Evolutionary conservation across 2,329 filamentous ascomycete genomes (phyloP).

Genomic region (Aureobasidium sp.): DNA sequence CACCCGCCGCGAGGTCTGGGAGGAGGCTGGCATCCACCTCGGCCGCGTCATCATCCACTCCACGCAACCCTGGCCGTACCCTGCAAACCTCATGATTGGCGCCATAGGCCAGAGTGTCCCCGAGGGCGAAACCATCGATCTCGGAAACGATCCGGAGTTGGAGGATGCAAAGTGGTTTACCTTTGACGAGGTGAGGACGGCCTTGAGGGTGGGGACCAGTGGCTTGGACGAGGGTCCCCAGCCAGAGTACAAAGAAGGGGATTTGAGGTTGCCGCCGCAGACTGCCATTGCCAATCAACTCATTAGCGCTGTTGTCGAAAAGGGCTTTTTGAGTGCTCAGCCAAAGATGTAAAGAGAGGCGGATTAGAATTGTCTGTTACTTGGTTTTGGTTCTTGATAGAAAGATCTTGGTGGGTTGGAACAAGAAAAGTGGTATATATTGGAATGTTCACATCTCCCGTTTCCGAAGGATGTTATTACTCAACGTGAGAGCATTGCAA

Average conservation of each 20-base stretch:
- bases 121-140: conserved; percentile 63
- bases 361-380: not conserved
- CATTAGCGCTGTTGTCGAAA: conserved; percentile 62
- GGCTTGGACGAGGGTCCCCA: conserved; percentile 56
- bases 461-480: no score
- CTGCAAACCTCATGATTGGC: conserved; percentile 45
- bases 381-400: not conserved
- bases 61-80: conserved; percentile 47
- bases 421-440: no score
- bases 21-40: conserved; percentile 39
- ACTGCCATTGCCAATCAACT: conserved; percentile 92
- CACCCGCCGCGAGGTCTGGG: conserved; percentile 43
- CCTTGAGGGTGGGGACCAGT: conserved; percentile 58
- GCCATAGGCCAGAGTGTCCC: conserved; percentile 81
- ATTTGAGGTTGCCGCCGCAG: conserved; percentile 67
- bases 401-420: not conserved
- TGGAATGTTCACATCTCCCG: no score
- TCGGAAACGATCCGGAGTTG: conserved; percentile 85
- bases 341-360: conserved; percentile 31
- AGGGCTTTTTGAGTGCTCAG: conserved; percentile 56
- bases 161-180: conserved; percentile 84
- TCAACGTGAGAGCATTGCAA: no score
- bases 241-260: conserved; percentile 64
- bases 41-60: conserved; percentile 43
- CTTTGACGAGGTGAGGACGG: conserved; percentile 70